Evolutionary conservation across 768 basidiomycete genomes (phyloP), one percentile per base, ranked within the genome.

Genomic region (Termitomyces sp.): DNA sequence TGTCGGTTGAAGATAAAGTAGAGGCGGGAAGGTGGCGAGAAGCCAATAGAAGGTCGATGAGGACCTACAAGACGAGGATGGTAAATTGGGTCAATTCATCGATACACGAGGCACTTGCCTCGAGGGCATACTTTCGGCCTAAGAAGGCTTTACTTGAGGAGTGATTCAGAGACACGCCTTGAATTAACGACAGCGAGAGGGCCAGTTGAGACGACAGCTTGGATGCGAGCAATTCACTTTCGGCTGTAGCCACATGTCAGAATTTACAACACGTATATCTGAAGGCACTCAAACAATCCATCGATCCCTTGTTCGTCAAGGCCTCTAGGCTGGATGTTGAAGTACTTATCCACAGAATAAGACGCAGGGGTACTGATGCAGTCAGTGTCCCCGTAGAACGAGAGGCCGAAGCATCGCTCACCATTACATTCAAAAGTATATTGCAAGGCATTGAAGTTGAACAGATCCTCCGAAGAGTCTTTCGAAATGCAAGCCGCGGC

Each of bases 351-450:
- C 86, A 92, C 2, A 79, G 60, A 28, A 92, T 70, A 5, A 90
- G 67, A 55, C 88, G 79, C 0, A 83, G 82, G 3, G 90, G 83
- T 38, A 93, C 91, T 93, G 61, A 20, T 55, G 26, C 55, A 51
- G 50, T 35, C 54, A 33, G 48, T 30, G 30, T 43, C 16, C 23
- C 10, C 5, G 47, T 43, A 26, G n/a, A 28, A 41, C 30, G 38
- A 52, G 43, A 32, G 50, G 18, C 43, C 41, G 20, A 52, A 48
- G 30, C 48, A 55, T 33, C 16, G 67, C 88, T 60, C 64, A 92
- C 92, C 77, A 67, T 94, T 94, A 71, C 87, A 91, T 69, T 93
- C 88, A 64, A 94, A 93, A 0, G 84, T 84, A 64, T 89, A 83
- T 68, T 94, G 92, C 44, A 92, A 73, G 10, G 82, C 77, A 20